Evolutionary conservation across 345 rosid genomes (phyloP).

Genomic region (Capsella bursapastoris): DNA sequence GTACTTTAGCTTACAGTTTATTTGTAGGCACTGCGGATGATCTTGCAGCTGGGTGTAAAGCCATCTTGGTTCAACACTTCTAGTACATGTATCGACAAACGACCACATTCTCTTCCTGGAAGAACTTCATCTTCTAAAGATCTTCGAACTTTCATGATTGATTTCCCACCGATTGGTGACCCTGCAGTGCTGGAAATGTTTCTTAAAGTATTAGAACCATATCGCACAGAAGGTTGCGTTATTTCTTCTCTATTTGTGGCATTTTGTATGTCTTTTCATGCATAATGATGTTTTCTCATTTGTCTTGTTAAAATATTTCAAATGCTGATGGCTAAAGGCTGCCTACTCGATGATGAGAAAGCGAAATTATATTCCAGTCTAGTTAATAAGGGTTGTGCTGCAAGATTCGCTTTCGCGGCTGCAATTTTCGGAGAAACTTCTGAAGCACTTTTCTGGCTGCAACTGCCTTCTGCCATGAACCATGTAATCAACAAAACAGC

Average conservation of each 20-base stretch:
- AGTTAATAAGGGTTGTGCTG: slow-evolving; percentile 71
- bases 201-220: slow-evolving; percentile 89
- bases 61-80: slow-evolving; percentile 86
- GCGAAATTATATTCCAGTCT: slow-evolving; percentile 72
- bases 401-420: slow-evolving; percentile 86
- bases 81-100: slow-evolving; percentile 62
- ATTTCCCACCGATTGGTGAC: slow-evolving; percentile 67
- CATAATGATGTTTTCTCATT: slow-evolving; percentile 11
- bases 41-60: slow-evolving; percentile 82
- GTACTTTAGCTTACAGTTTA: not conserved
- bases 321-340: slow-evolving; percentile 53
- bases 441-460: slow-evolving; percentile 92
- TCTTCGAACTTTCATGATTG: slow-evolving; percentile 75
- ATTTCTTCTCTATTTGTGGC: not conserved
- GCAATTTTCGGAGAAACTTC: slow-evolving; percentile 82
- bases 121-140: slow-evolving; percentile 61
- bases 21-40: slow-evolving; percentile 82
- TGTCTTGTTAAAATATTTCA: slow-evolving; percentile 9
- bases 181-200: slow-evolving; percentile 88
- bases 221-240: slow-evolving; percentile 66
- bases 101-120: slow-evolving; percentile 67
- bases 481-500: slow-evolving; percentile 60
- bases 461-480: slow-evolving; percentile 74
- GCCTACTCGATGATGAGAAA: slow-evolving; percentile 79
- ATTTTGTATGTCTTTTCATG: slow-evolving; percentile 7